A percentile compares a stretch with the other conserved stretches of the same genome.
Evolutionary conservation across 2,329 filamentous ascomycete genomes (phyloP).

Genomic region (Aureobasidium lini): DNA sequence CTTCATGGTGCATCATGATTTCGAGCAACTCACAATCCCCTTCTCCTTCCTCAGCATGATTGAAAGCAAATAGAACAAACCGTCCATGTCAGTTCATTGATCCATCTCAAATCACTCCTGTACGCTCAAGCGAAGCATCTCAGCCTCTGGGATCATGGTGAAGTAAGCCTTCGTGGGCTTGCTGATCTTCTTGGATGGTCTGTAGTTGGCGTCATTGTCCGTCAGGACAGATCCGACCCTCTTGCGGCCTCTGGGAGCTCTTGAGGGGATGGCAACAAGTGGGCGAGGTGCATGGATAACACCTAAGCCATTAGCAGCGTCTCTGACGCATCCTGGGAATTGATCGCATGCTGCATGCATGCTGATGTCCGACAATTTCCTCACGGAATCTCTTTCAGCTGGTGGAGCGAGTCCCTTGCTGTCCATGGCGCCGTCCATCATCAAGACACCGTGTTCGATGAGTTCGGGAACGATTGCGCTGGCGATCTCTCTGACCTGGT

Average conservation of each 20-base stretch:
- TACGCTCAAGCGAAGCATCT: neutral
- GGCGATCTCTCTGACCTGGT: conserved; percentile 24
- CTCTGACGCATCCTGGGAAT: conserved; percentile 25
- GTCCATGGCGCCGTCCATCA: neutral
- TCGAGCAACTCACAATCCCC: neutral
- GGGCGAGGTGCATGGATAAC: conserved; percentile 7
- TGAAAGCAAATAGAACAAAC: neutral
- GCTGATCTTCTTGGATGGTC: neutral
- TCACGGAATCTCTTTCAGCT: neutral
- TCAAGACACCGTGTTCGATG: neutral
- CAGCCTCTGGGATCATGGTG: neutral
- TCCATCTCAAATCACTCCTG: neutral
- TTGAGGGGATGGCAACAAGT: neutral
- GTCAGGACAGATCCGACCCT: neutral
- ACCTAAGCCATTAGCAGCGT: conserved; percentile 17
- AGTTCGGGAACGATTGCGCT: conserved; percentile 16
- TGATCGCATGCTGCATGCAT: conserved; percentile 27
- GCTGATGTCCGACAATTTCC: conserved; percentile 25
- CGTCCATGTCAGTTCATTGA: too few species aligned
- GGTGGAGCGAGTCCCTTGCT: neutral
- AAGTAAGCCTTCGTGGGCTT: neutral
- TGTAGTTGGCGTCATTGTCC: neutral
- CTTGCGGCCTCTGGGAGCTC: neutral
- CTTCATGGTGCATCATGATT: neutral
- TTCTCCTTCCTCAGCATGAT: too few species aligned